Conservation (phyloP, 192 early-diverging fungal species). For the Backusella psychrophila region DNA sequence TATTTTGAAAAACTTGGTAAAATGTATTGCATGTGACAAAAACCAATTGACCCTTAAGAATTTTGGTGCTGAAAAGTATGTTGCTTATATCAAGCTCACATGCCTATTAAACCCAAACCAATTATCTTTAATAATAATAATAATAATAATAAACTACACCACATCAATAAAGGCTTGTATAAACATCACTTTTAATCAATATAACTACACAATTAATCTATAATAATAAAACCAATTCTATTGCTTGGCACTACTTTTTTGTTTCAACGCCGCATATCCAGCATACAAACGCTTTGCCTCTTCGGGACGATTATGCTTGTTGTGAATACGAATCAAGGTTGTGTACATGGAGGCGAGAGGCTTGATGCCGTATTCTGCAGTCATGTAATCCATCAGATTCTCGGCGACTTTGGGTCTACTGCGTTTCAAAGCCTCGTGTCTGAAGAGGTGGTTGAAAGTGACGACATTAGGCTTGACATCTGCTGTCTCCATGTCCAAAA, state of each 20-base stretch:
- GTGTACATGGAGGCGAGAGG: conserved; percentile 33
- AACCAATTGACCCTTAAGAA: too few relatives aligned
- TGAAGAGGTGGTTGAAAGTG: conserved; percentile 37
- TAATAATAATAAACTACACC: not conserved
- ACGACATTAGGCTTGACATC: conserved; percentile 29
- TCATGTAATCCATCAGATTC: conserved; percentile 30
- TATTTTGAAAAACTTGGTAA: not conserved
- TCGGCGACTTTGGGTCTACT: conserved; percentile 21
- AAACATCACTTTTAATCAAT: not conserved
- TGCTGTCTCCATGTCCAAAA: conserved; percentile 30
- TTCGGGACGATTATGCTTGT: conserved; percentile 26
- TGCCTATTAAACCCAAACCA: too few relatives aligned
- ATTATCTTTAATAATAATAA: not conserved
- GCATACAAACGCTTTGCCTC: conserved; percentile 23
- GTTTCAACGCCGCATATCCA: conserved; percentile 9
- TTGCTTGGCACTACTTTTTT: not conserved
- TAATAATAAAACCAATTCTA: not conserved
- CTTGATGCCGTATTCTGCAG: conserved; percentile 10
- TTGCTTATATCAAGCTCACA: too few relatives aligned
- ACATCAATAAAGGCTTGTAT: too few relatives aligned
- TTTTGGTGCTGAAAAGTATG: too few relatives aligned
- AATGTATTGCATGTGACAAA: too few relatives aligned
- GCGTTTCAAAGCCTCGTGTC: conserved; percentile 31
- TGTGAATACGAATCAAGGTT: conserved; percentile 27
- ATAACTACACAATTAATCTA: not conserved